Evolutionary conservation across 2,329 filamentous ascomycete genomes (phyloP), one percentile per base, ranked within the genome.

Genomic region (Aspergillus texensis): DNA sequence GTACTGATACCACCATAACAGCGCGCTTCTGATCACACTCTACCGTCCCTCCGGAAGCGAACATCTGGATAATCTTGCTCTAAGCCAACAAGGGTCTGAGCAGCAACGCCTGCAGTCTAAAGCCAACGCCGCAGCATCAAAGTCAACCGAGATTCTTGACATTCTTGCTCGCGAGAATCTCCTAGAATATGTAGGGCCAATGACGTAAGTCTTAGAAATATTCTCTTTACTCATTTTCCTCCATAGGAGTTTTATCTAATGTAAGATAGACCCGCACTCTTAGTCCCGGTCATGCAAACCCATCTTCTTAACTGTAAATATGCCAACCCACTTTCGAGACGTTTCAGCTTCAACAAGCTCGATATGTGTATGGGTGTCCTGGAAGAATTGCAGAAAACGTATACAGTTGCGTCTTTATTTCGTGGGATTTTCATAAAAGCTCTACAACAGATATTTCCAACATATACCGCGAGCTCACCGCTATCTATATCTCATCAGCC

Each of bases 211-310:
- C 41, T 56, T 57, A n/a, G 45, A 21, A 50, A 46, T 14, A 39
- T n/a, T 50, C 6, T 12, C 11, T 32, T n/a, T 45, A 1, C n/a
- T 10, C 16, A 2, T 16, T 19, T 11, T 12, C 10, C 5, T 3
- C 5, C 11, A 46, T 12, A 6, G 0, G 2, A 16, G 11, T 24
- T 4, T 21, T 11, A 24, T 46, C 43, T 46, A 8, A 46, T 14
- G 3, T 24, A 24, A 24, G 28, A 57, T 41, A 74, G 71, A 14
- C 69, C 71, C 3, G 69, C 72, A 1, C 67, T 73, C 3, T 60
- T 77, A 19, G 70, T 77, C 21, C 73, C 74, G 3, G 74, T 72
- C 5, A 77, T 77, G 74, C 74, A 77, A 53, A 70, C 66, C 12
- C 72, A 77, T 57, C 67, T 76, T 1, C 67, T 74, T 11, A 70